Percentiles rank a stretch among this genome's conserved stretches.
Evolutionary conservation across 1,139 yeast species (phyloP).

Genomic region (Diutina siamensis): DNA sequence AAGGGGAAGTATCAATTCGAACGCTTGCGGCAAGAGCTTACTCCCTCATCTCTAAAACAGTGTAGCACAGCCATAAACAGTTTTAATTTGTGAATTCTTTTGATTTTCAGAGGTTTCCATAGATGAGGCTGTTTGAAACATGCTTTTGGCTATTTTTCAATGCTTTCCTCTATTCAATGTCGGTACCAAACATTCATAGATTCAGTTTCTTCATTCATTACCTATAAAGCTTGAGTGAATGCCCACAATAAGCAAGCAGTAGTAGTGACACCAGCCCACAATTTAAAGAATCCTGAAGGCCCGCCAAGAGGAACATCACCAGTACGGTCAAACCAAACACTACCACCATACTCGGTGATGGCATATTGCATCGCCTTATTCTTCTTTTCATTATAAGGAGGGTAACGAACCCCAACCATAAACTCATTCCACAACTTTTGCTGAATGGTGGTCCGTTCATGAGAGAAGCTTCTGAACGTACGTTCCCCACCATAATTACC

Average conservation of each 20-base stretch:
- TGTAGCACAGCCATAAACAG: no score
- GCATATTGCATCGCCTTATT: constrained; percentile 17
- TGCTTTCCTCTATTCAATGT: background rate
- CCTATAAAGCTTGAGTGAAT: constrained; percentile 9
- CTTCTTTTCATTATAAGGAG: constrained; percentile 43
- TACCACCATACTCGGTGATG: constrained; percentile 18
- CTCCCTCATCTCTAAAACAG: no score
- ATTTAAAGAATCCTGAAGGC: constrained; percentile 22
- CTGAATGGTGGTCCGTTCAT: constrained; percentile 56
- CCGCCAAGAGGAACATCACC: constrained; percentile 26
- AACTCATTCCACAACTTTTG: constrained; percentile 62
- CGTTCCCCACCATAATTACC: constrained; percentile 73
- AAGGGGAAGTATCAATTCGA: no score
- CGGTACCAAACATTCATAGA: no score
- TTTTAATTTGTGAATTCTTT: no score
- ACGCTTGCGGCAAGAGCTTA: no score
- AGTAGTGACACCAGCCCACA: constrained; percentile 25
- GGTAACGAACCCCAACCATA: constrained; percentile 50
- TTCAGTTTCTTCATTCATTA: background rate
- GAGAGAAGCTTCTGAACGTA: constrained; percentile 68
- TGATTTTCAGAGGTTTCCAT: no score
- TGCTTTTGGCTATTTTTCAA: background rate
- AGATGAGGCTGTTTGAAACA: no score
- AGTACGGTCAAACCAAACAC: constrained; percentile 25
- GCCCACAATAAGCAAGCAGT: constrained; percentile 17